These are phyloP conservation scores for Emmonsia crescens DNA, from an alignment of 2,329 filamentous ascomycete species.

Conservation along the genomic window DNA sequence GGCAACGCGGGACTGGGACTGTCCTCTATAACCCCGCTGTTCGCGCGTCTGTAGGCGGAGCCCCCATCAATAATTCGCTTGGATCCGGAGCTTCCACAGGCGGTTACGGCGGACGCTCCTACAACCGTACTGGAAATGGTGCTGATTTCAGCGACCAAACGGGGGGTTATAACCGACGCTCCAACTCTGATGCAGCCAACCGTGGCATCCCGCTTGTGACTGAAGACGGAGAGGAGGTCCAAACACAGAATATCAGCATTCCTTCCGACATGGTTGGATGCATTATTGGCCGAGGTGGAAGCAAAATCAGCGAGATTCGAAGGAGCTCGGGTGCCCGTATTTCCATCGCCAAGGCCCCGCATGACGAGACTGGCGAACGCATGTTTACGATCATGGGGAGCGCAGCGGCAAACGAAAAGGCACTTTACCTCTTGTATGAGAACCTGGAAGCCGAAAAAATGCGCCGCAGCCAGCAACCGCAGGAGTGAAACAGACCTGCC, in stretches of 20 bases:
- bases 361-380: conserved; percentile 93
- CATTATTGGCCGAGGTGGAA: conserved; percentile 90
- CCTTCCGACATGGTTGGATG: conserved; percentile 99
- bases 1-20: conserved; percentile 92
- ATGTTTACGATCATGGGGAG: conserved; percentile 99
- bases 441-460: conserved; percentile 99
- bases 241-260: conserved; percentile 99
- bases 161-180: conserved; percentile 63
- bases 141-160: conserved; percentile 88
- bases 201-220: conserved; percentile 81
- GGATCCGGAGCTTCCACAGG: conserved; percentile 38
- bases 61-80: conserved; percentile 41
- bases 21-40: conserved; percentile 96
- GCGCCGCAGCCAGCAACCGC: conserved; percentile 73
- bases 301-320: conserved; percentile 97
- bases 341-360: conserved; percentile 92
- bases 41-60: conserved; percentile 60
- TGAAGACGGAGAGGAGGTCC: conserved; percentile 93
- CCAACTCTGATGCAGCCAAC: conserved; percentile 67
- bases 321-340: conserved; percentile 94
- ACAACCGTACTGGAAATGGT: conserved; percentile 90
- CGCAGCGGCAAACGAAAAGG: conserved; percentile 85
- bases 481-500: conserved; percentile 36
- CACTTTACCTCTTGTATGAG: conserved; percentile 92
- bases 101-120: conserved; percentile 53